Percentiles rank a stretch among this genome's conserved stretches.
phyloP scores from a whole-genome alignment of 2,329 filamentous ascomycete species.

The Trichoderma sp. region DNA sequence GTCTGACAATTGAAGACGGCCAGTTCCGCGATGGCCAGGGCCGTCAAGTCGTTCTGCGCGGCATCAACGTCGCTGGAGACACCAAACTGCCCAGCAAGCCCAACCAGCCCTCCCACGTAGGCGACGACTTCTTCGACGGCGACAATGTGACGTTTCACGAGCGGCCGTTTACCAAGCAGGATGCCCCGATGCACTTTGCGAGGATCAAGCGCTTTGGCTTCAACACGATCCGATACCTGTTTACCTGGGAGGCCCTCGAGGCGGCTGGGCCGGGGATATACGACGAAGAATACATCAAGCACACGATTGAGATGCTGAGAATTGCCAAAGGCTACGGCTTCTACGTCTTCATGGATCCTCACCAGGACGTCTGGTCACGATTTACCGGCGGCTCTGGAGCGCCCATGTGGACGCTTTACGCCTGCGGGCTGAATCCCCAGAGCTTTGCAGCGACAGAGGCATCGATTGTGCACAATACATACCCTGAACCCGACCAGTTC shows the following conservation, averaged over 20 bases:
- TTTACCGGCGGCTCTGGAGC: slow-evolving; percentile 94
- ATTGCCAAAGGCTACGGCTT: slow-evolving; percentile 89
- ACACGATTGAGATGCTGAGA: slow-evolving; percentile 83
- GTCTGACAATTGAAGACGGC: slow-evolving; percentile 80
- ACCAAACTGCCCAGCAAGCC: slow-evolving; percentile 85
- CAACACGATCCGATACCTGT: slow-evolving; percentile 94
- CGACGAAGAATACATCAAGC: slow-evolving; percentile 89
- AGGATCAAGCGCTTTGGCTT: slow-evolving; percentile 87
- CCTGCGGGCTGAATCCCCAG: slow-evolving; percentile 84
- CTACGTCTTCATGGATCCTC: slow-evolving; percentile 97
- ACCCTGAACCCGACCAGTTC: slow-evolving; percentile 78
- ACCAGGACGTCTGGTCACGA: slow-evolving; percentile 98
- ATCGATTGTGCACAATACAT: slow-evolving; percentile 93
- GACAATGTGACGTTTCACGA: slow-evolving; percentile 88
- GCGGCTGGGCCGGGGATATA: slow-evolving; percentile 87
- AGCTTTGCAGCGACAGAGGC: slow-evolving; percentile 85
- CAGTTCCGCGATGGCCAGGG: slow-evolving; percentile 80
- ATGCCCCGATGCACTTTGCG: slow-evolving; percentile 84
- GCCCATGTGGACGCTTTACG: slow-evolving; percentile 97
- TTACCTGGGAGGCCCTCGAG: slow-evolving; percentile 99
- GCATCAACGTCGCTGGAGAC: slow-evolving; percentile 92
- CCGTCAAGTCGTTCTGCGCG: slow-evolving; percentile 83
- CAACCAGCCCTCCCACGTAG: slow-evolving; percentile 76
- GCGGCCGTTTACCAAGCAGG: slow-evolving; percentile 78
- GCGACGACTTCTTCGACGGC: slow-evolving; percentile 84